These are phyloP conservation scores for Voacanga thouarsii DNA, from an alignment of 257 asterid species.

Conservation along the genomic window DNA sequence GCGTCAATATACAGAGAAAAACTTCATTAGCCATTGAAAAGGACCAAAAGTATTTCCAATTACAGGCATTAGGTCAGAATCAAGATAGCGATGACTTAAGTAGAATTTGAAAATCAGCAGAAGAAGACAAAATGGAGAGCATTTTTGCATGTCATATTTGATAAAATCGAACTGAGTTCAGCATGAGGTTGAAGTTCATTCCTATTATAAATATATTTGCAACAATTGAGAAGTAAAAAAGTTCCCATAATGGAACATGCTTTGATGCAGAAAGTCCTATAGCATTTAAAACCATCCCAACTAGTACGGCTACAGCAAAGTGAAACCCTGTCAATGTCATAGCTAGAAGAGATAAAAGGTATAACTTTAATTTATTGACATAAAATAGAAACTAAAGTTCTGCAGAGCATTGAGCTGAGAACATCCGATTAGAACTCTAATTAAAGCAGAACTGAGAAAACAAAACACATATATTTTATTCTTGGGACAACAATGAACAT, in stretches of 20 bases:
- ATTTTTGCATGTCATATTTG: conserved; percentile 52
- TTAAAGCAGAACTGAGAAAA: background rate
- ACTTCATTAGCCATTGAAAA: background rate
- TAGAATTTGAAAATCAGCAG: background rate
- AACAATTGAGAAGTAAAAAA: conserved; percentile 88
- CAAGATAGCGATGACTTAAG: background rate
- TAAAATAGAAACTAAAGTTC: background rate
- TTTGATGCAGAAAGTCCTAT: conserved; percentile 80
- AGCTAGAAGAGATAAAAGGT: conserved; percentile 47
- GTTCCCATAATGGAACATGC: conserved; percentile 96
- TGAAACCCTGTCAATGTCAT: conserved; percentile 95
- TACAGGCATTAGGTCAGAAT: background rate
- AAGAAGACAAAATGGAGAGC: conserved; percentile 5
- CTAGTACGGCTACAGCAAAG: conserved; percentile 89
- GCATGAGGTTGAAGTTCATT: conserved; percentile 97
- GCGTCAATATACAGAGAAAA: background rate
- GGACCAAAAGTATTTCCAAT: background rate
- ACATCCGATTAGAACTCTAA: background rate
- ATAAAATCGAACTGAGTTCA: conserved; percentile 97
- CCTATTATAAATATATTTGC: conserved; percentile 93
- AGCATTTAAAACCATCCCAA: conserved; percentile 91
- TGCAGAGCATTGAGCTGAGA: background rate
- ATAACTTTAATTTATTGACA: background rate
- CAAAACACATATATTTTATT: too few species aligned
- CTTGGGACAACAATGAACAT: background rate